A percentile compares a stretch with the other conserved stretches of the same genome.
Conservation (phyloP, 176 grass and related monocot species). For the Bonia amplexicaulis region DNA sequence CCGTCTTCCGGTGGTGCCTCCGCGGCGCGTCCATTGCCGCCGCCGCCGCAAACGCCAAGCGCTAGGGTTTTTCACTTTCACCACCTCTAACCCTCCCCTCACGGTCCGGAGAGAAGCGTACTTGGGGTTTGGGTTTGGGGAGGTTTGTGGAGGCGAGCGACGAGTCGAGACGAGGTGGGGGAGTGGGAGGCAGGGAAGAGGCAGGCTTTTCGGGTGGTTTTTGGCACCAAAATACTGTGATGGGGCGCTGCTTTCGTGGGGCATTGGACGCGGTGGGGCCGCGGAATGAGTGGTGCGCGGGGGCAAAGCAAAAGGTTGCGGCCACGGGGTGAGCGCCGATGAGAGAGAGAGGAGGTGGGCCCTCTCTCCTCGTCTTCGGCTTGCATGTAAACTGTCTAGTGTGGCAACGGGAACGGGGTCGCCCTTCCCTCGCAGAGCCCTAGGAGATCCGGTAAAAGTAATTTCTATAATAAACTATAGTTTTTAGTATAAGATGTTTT, state of each 20-base stretch:
- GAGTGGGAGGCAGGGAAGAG: not conserved
- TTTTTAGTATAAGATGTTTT: no score
- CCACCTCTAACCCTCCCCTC: not conserved
- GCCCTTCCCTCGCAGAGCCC: no score
- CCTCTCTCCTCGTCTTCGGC: no score
- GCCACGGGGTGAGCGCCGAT: not conserved
- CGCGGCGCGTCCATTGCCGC: slow-evolving; percentile 50
- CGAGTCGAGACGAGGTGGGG: not conserved
- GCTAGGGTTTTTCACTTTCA: not conserved
- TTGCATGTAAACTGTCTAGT: no score
- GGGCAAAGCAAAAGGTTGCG: not conserved
- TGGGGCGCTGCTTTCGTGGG: not conserved
- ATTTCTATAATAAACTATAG: no score
- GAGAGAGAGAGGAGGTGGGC: not conserved
- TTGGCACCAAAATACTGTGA: not conserved
- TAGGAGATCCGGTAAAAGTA: no score
- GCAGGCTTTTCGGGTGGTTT: not conserved
- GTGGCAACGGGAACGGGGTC: no score
- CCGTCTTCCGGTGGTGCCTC: slow-evolving; percentile 43
- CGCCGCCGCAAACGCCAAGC: not conserved
- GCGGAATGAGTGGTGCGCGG: not conserved
- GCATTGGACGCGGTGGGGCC: not conserved
- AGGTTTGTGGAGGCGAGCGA: not conserved
- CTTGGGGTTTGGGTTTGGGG: slow-evolving; percentile 11
- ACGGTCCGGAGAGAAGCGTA: not conserved